These are phyloP conservation scores for Apiospora hydei DNA, from an alignment of 2,329 filamentous ascomycete species.

Conservation along the genomic window DNA sequence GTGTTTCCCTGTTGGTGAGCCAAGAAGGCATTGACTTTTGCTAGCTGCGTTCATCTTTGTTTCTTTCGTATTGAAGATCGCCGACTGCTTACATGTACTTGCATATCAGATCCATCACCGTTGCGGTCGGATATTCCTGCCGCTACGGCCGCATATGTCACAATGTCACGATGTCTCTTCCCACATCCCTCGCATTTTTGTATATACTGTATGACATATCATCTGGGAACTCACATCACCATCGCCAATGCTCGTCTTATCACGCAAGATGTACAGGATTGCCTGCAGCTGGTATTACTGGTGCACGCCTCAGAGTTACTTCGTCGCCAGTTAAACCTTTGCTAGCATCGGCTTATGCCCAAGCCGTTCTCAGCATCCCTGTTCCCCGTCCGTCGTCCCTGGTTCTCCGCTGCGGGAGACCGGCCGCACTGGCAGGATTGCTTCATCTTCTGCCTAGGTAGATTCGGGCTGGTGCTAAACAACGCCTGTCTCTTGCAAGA, in stretches of 20 bases:
- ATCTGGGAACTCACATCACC: neutral
- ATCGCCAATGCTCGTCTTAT: neutral
- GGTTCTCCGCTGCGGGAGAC: constrained; percentile 11
- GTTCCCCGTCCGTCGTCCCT: constrained; percentile 22
- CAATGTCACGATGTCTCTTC: neutral
- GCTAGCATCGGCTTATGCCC: constrained; percentile 13
- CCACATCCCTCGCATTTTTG: too few species aligned
- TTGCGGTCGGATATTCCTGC: too few species aligned
- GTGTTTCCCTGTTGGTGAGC: neutral
- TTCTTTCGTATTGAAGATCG: neutral
- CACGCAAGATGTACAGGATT: neutral
- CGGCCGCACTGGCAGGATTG: neutral
- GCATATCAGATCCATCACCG: neutral
- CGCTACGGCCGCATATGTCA: too few species aligned
- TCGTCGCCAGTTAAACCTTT: neutral
- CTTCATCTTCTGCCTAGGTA: neutral
- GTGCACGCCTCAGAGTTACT: constrained; percentile 5
- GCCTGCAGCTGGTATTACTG: neutral
- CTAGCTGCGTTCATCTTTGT: neutral
- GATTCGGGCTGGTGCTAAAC: constrained; percentile 4
- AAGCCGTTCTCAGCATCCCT: constrained; percentile 27
- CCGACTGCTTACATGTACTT: neutral
- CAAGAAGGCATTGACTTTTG: neutral
- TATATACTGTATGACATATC: neutral
- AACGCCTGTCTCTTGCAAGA: neutral